A percentile compares a stretch with the other conserved stretches of the same genome.
These are phyloP conservation scores for Termitomyces sp. DNA, from an alignment of 768 basidiomycete genomes.

Conservation along the genomic window DNA sequence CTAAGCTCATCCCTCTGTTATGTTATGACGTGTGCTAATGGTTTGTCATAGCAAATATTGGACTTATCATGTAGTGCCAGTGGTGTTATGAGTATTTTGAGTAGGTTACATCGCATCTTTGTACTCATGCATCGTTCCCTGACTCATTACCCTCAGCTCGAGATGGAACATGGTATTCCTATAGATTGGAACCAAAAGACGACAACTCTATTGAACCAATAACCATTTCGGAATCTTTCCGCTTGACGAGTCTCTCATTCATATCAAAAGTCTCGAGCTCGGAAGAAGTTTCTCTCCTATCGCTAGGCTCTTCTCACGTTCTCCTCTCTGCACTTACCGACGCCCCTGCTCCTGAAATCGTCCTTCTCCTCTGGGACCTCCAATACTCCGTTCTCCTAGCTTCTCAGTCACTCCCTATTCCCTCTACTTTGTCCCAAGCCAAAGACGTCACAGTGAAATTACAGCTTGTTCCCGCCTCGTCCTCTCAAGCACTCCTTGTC, in stretches of 20 bases:
- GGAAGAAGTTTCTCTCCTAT: conserved; percentile 30
- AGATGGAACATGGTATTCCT: conserved; percentile 37
- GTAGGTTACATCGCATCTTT: conserved; percentile 25
- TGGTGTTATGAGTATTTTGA: conserved; percentile 44
- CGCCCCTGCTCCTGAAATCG: conserved; percentile 35
- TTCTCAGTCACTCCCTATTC: conserved; percentile 43
- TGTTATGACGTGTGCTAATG: conserved; percentile 5
- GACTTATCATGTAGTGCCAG: conserved; percentile 38
- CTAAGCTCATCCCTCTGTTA: not conserved
- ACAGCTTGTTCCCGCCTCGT: conserved; percentile 24
- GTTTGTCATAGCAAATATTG: conserved; percentile 25
- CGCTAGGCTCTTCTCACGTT: conserved; percentile 52
- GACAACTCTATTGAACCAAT: conserved; percentile 18
- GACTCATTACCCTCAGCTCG: conserved; percentile 24
- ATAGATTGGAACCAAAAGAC: conserved; percentile 23
- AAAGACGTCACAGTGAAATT: conserved; percentile 23
- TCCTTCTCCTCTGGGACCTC: conserved; percentile 62
- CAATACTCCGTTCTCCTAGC: conserved; percentile 63
- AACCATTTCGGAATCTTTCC: conserved; percentile 21
- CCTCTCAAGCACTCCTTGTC: conserved; percentile 48
- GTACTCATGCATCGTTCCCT: not conserved
- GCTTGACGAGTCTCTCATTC: conserved; percentile 25
- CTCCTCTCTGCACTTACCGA: conserved; percentile 42
- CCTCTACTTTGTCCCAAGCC: conserved; percentile 31
- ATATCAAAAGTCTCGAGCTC: conserved; percentile 14